phyloP scores from a whole-genome alignment of 2,329 filamentous ascomycete species.

The Fusarium sp. region DNA sequence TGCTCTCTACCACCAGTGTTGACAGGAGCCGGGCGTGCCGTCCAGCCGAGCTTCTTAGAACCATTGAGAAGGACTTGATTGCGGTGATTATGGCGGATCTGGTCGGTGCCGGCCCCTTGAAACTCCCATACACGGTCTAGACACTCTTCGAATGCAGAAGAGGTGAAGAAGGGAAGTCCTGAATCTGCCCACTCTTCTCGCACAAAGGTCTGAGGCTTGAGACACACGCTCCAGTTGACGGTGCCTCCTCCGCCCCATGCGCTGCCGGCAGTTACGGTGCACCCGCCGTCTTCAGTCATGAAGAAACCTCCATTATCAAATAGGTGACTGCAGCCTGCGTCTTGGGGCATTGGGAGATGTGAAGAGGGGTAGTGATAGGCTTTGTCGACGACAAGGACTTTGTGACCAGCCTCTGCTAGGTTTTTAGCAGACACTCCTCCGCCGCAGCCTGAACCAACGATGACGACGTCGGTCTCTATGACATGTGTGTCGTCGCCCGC shows the following conservation, averaged over 20 bases:
- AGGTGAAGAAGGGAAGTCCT: slow-evolving; percentile 81
- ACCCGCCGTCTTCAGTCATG: slow-evolving; percentile 69
- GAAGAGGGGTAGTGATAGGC: slow-evolving; percentile 81
- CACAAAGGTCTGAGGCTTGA: slow-evolving; percentile 80
- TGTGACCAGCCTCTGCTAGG: slow-evolving; percentile 80
- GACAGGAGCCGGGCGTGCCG: slow-evolving; percentile 78
- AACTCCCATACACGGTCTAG: slow-evolving; percentile 83
- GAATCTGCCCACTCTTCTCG: slow-evolving; percentile 83
- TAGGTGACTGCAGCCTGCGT: slow-evolving; percentile 72
- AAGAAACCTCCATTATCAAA: slow-evolving; percentile 77
- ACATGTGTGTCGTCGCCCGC: slow-evolving; percentile 63
- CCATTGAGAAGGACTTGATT: slow-evolving; percentile 84
- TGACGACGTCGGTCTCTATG: slow-evolving; percentile 84
- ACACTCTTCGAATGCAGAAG: slow-evolving; percentile 80
- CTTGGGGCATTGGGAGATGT: slow-evolving; percentile 81
- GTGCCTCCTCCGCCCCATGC: slow-evolving; percentile 90
- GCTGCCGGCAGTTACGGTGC: slow-evolving; percentile 76
- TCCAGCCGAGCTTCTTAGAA: slow-evolving; percentile 79
- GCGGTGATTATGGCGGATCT: slow-evolving; percentile 79
- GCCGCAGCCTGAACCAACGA: slow-evolving; percentile 90
- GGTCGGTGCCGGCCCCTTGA: slow-evolving; percentile 80
- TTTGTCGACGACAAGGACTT: slow-evolving; percentile 87
- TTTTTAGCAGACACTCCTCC: slow-evolving; percentile 87
- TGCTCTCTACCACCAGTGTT: slow-evolving; percentile 84
- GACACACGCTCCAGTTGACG: slow-evolving; percentile 83